Percentiles rank a stretch among this genome's conserved stretches.
Evolutionary conservation across 2,329 filamentous ascomycete species (phyloP).

Genomic region (Fusarium nelsonii): DNA sequence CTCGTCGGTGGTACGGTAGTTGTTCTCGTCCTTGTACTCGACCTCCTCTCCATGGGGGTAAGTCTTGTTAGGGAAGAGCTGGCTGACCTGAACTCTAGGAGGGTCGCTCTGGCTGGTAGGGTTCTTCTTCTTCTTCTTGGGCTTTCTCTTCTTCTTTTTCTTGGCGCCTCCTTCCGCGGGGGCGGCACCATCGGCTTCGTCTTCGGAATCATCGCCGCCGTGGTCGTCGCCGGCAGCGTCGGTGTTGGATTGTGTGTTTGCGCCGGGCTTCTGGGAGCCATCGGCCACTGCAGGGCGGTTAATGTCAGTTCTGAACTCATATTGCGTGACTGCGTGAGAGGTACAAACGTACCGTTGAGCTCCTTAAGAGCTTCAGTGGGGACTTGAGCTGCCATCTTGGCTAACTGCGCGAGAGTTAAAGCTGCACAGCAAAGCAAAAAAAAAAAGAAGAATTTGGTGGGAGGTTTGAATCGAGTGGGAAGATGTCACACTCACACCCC

Average conservation of each 20-base stretch:
- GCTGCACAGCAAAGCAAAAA: constrained; percentile 22
- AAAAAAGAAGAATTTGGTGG: constrained; percentile 43
- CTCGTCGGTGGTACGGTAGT: constrained; percentile 81
- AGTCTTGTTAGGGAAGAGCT: constrained; percentile 77
- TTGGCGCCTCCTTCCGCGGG: constrained; percentile 55
- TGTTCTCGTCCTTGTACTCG: constrained; percentile 82
- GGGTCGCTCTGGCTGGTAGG: constrained; percentile 79
- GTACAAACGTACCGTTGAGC: constrained; percentile 54
- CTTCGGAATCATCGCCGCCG: constrained; percentile 66
- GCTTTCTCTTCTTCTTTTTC: constrained; percentile 79
- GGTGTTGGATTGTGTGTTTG: constrained; percentile 56
- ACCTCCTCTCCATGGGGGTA: constrained; percentile 84
- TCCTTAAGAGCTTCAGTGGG: constrained; percentile 59
- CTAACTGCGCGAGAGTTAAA: constrained; percentile 35
- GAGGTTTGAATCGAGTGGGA: constrained; percentile 35
- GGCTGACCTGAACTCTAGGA: constrained; percentile 77
- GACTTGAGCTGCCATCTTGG: constrained; percentile 59
- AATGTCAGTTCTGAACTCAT: constrained; percentile 18
- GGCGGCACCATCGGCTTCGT: constrained; percentile 59
- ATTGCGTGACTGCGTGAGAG: not conserved
- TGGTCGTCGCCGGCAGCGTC: constrained; percentile 58
- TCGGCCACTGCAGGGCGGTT: constrained; percentile 55
- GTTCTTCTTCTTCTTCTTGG: constrained; percentile 85
- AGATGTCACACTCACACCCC: constrained; percentile 45
- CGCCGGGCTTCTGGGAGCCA: constrained; percentile 55